A percentile compares a stretch with the other conserved stretches of the same genome.
Evolutionary conservation across 768 basidiomycete genomes (phyloP).

Genomic region (Boletus edulis): DNA sequence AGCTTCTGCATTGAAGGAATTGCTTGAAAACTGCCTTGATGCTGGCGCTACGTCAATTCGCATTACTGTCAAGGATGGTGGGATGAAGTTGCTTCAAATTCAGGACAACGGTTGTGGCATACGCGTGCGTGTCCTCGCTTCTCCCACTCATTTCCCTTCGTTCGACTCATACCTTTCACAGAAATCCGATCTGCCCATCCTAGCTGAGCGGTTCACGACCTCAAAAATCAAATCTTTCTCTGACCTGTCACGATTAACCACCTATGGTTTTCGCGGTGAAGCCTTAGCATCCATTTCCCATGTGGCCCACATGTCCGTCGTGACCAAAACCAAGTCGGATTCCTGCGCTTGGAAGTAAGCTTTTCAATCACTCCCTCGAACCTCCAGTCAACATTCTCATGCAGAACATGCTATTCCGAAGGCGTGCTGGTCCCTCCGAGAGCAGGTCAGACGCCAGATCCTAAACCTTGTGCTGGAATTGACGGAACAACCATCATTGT

Average conservation of each 20-base stretch:
- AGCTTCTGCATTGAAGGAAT: slow-evolving; percentile 92
- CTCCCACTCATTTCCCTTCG: background rate
- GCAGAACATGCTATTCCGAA: slow-evolving; percentile 79
- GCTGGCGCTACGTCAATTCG: slow-evolving; percentile 86
- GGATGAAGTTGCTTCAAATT: slow-evolving; percentile 91
- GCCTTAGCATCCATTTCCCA: slow-evolving; percentile 95
- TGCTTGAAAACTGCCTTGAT: slow-evolving; percentile 94
- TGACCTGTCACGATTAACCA: slow-evolving; percentile 78
- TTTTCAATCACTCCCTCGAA: background rate
- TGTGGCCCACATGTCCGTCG: slow-evolving; percentile 82
- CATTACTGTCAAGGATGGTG: slow-evolving; percentile 91
- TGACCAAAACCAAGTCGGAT: slow-evolving; percentile 86
- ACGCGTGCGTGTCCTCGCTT: slow-evolving; percentile 50
- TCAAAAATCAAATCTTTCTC: slow-evolving; percentile 87
- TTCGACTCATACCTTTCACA: slow-evolving; percentile 26
- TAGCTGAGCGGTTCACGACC: slow-evolving; percentile 94
- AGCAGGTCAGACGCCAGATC: slow-evolving; percentile 67
- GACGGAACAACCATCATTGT: slow-evolving; percentile 91
- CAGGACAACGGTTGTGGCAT: slow-evolving; percentile 98
- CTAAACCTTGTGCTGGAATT: slow-evolving; percentile 90
- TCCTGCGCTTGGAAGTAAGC: slow-evolving; percentile 92
- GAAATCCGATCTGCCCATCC: slow-evolving; percentile 85
- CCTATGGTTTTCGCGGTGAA: slow-evolving; percentile 97
- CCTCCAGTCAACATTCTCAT: slow-evolving; percentile 5
- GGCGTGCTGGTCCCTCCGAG: slow-evolving; percentile 70